Evolutionary conservation across 2,329 filamentous ascomycete species (phyloP).

Genomic region (Aspergillus awamori): DNA sequence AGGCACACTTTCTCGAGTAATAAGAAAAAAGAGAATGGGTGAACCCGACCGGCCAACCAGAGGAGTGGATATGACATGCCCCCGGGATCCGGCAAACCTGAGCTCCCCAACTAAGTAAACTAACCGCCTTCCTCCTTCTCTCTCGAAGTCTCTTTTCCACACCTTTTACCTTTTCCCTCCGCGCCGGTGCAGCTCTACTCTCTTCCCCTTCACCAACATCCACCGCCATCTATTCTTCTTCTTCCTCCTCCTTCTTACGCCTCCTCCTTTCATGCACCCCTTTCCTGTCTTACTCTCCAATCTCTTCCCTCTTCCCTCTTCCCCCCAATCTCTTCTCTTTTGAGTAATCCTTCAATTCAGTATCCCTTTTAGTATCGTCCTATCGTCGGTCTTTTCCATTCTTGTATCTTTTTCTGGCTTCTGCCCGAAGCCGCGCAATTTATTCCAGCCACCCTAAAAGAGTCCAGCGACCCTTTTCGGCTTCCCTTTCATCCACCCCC

Average conservation of each 20-base stretch:
- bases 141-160: slow-evolving; percentile 23
- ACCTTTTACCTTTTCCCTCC: slow-evolving; percentile 16
- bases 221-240: slow-evolving; percentile 12
- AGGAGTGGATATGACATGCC: slow-evolving; percentile 15
- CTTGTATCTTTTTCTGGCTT: slow-evolving; percentile 28
- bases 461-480: slow-evolving; percentile 36
- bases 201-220: slow-evolving; percentile 16
- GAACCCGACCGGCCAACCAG: slow-evolving; percentile 12
- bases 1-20: neutral
- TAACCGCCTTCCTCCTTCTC: slow-evolving; percentile 10
- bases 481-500: slow-evolving; percentile 23
- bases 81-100: slow-evolving; percentile 12
- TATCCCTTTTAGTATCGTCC: slow-evolving; percentile 20
- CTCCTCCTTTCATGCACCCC: slow-evolving; percentile 29
- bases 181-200: slow-evolving; percentile 16
- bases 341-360: slow-evolving; percentile 12
- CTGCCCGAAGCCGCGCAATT: slow-evolving; percentile 32
- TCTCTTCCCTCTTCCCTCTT: slow-evolving; percentile 23
- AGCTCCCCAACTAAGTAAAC: neutral
- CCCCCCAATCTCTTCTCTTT: slow-evolving; percentile 17
- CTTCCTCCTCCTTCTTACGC: slow-evolving; percentile 14
- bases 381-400: slow-evolving; percentile 20
- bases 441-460: slow-evolving; percentile 36
- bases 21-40: neutral
- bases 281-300: slow-evolving; percentile 22